Evolutionary conservation across 2,329 filamentous ascomycete genomes (phyloP).

Genomic region (Sporothrix dimorphospora): DNA sequence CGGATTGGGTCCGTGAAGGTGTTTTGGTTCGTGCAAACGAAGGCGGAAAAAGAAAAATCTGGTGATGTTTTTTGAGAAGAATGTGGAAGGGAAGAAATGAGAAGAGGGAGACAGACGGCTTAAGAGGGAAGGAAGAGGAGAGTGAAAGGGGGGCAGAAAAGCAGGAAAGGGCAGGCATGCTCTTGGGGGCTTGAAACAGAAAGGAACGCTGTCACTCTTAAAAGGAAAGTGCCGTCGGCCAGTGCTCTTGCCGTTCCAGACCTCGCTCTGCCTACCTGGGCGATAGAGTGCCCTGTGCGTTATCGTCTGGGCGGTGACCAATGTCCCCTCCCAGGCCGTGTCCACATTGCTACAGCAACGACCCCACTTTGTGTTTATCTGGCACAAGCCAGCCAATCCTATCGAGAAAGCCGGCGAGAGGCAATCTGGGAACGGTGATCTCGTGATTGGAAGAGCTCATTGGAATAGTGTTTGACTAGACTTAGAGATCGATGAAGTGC

Average conservation of each 20-base stretch:
- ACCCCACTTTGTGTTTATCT: constrained; percentile 22
- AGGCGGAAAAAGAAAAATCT: background rate
- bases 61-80: constrained; percentile 9
- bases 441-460: background rate
- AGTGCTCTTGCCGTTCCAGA: background rate
- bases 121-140: background rate
- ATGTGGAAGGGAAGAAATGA: background rate
- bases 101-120: background rate
- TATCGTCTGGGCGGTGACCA: constrained; percentile 12
- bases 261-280: constrained; percentile 5
- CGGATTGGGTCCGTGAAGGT: background rate
- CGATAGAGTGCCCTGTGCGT: constrained; percentile 21
- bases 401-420: background rate
- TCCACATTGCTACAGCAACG: constrained; percentile 32
- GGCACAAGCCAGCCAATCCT: background rate
- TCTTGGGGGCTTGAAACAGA: constrained; percentile 14
- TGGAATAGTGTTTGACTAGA: background rate
- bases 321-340: background rate
- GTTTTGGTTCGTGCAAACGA: background rate
- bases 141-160: background rate
- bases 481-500: no score
- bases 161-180: background rate
- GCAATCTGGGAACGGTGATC: background rate
- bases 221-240: background rate
- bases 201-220: background rate